Conservation (phyloP, 2,329 filamentous ascomycete species). For the Bipolaris gigantea region DNA sequence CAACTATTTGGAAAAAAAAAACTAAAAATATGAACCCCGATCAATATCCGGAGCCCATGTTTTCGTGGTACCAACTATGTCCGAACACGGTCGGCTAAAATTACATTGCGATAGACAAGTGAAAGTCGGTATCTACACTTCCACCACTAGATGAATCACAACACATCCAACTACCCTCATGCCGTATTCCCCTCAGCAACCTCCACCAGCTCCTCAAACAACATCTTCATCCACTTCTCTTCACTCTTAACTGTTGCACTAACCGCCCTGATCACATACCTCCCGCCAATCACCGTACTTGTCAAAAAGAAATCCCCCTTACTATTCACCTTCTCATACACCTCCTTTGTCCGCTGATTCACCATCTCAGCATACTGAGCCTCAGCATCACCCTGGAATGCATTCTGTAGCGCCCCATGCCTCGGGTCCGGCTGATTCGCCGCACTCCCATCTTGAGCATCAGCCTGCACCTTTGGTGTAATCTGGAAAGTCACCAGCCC, state of each 20-base stretch:
- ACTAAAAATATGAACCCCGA: background rate
- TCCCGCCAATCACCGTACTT: slow-evolving; percentile 69
- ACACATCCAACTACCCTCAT: background rate
- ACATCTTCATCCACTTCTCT: slow-evolving; percentile 69
- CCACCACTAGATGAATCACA: no score
- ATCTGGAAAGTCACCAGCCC: slow-evolving; percentile 79
- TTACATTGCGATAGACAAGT: background rate
- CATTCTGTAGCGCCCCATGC: slow-evolving; percentile 39
- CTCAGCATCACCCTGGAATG: slow-evolving; percentile 40
- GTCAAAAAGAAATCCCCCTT: slow-evolving; percentile 82
- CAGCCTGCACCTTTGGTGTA: slow-evolving; percentile 13
- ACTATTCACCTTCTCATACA: slow-evolving; percentile 75
- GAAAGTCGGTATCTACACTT: background rate
- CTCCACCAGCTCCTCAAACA: slow-evolving; percentile 73
- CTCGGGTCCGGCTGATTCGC: slow-evolving; percentile 26
- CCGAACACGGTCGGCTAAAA: background rate
- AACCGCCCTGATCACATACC: slow-evolving; percentile 80
- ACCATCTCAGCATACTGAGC: slow-evolving; percentile 55
- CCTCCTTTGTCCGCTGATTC: slow-evolving; percentile 70
- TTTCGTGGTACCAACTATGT: background rate
- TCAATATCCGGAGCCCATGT: background rate
- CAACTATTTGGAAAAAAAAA: background rate
- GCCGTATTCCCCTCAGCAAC: slow-evolving; percentile 49
- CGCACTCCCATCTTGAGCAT: background rate
- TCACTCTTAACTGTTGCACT: slow-evolving; percentile 71